A percentile compares a stretch with the other conserved stretches of the same genome.
These are phyloP conservation scores for Centaurea solstitialis DNA, from an alignment of 129 eudicot species.

Conservation along the genomic window DNA sequence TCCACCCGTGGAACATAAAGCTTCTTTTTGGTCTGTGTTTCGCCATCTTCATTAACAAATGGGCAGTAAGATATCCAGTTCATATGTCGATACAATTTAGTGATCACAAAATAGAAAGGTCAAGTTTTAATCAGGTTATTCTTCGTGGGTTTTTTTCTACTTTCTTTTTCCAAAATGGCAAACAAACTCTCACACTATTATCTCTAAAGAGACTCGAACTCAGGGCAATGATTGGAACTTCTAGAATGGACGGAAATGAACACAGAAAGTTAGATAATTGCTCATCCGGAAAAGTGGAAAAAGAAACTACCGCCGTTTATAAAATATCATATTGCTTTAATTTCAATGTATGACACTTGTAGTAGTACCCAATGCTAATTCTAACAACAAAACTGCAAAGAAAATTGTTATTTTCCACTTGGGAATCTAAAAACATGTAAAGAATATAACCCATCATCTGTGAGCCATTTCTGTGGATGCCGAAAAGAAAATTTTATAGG, in stretches of 20 bases:
- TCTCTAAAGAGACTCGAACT: not conserved
- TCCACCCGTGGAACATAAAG: slow-evolving; percentile 98
- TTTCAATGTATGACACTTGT: not conserved
- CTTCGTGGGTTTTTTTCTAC: not conserved
- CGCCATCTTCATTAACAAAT: slow-evolving; percentile 51
- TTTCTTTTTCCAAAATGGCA: not conserved
- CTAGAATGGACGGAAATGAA: not conserved
- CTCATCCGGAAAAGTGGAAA: not conserved
- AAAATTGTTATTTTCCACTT: not conserved
- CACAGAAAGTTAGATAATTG: not conserved
- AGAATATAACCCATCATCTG: not conserved
- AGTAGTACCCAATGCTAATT: not conserved
- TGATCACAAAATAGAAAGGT: not conserved
- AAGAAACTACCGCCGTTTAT: not conserved
- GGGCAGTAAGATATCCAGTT: slow-evolving; percentile 12
- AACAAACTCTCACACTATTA: not conserved
- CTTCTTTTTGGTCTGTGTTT: slow-evolving; percentile 47
- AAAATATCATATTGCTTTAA: not conserved
- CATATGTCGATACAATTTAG: not conserved
- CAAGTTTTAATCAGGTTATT: not conserved
- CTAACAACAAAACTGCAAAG: not conserved
- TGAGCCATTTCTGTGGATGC: not conserved
- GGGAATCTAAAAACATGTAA: not conserved
- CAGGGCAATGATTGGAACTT: not conserved
- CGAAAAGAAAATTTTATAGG: not conserved